These are phyloP conservation scores for Thelephora aurantiotincta DNA, from an alignment of 768 basidiomycete species.

Conservation along the genomic window DNA sequence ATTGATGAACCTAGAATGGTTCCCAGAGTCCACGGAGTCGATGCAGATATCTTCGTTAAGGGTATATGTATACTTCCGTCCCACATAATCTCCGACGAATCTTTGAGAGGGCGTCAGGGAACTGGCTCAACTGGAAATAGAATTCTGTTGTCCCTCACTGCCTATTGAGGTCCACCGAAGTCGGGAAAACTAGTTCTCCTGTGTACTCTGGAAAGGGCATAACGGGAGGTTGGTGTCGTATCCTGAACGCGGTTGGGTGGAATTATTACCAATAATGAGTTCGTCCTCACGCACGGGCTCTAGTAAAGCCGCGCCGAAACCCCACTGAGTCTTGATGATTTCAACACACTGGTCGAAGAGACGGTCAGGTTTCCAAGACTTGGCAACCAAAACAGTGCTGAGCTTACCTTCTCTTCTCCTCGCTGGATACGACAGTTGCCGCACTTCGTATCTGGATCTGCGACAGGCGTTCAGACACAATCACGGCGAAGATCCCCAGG, in stretches of 20 bases:
- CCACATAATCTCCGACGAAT: constrained; percentile 28
- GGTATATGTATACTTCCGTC: constrained; percentile 49
- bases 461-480: no score
- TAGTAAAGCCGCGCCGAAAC: constrained; percentile 38
- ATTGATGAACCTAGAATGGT: constrained; percentile 57
- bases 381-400: neutral
- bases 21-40: constrained; percentile 45
- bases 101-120: constrained; percentile 15
- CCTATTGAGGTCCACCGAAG: constrained; percentile 20
- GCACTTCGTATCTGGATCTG: constrained; percentile 15
- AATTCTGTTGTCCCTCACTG: neutral
- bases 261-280: constrained; percentile 13
- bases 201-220: constrained; percentile 41
- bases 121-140: neutral
- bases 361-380: neutral
- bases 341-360: constrained; percentile 5
- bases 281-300: constrained; percentile 31
- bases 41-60: constrained; percentile 31
- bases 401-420: constrained; percentile 21
- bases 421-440: constrained; percentile 36
- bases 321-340: constrained; percentile 8
- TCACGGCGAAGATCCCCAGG: no score
- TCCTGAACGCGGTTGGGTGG: neutral
- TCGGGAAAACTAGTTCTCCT: constrained; percentile 43
- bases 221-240: neutral